Evolutionary conservation across 345 rosid genomes (phyloP).

Genomic region (Aquilaria yunnanensis): DNA sequence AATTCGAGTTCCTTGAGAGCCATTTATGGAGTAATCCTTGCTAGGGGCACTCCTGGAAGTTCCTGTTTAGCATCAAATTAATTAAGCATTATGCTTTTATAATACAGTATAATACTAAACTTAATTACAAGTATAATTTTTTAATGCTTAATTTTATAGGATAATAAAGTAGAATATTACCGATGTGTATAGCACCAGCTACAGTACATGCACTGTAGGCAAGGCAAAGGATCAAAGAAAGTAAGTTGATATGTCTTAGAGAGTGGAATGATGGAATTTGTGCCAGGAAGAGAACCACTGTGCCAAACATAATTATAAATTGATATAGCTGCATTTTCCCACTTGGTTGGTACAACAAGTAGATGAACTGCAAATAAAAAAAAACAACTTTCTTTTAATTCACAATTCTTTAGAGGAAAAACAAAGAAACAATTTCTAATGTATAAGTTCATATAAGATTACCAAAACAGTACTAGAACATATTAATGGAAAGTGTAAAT

Average conservation of each 20-base stretch:
- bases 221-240: conserved; percentile 38
- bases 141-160: too few relatives aligned
- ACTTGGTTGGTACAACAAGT: conserved; percentile 30
- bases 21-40: conserved; percentile 37
- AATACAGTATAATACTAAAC: too few relatives aligned
- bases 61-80: conserved; percentile 25
- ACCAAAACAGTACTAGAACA: background rate
- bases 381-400: background rate
- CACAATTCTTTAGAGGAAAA: too few relatives aligned
- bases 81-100: too few relatives aligned
- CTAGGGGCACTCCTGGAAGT: conserved; percentile 33
- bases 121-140: too few relatives aligned
- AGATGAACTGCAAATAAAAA: conserved; percentile 34
- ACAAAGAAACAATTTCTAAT: too few relatives aligned
- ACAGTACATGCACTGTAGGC: conserved; percentile 37
- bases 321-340: conserved; percentile 48
- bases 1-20: conserved; percentile 19
- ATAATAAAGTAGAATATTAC: conserved; percentile 12
- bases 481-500: background rate
- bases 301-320: conserved; percentile 41
- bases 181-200: conserved; percentile 36
- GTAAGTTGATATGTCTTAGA: conserved; percentile 48
- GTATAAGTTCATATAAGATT: background rate
- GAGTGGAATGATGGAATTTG: conserved; percentile 68
- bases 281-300: conserved; percentile 28